Percentiles rank a stretch among this genome's conserved stretches.
phyloP scores from a whole-genome alignment of 2,329 filamentous ascomycete genomes.

The Sphaceloma murrayae region DNA sequence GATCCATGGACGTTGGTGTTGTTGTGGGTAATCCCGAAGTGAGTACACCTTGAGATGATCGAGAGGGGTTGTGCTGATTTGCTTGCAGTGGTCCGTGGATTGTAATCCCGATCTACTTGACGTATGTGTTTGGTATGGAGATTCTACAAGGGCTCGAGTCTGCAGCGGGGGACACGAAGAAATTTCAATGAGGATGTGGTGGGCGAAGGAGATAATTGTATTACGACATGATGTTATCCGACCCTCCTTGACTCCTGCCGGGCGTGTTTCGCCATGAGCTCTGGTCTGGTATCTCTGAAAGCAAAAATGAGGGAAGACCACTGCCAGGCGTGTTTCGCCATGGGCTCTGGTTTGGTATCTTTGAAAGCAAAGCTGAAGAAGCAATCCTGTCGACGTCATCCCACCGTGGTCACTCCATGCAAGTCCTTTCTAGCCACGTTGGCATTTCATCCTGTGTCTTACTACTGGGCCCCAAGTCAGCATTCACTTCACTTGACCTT shows the following conservation, averaged over 20 bases:
- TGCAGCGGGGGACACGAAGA: constrained; percentile 29
- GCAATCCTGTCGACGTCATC: too few relatives aligned
- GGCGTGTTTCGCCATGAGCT: too few relatives aligned
- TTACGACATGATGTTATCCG: constrained; percentile 6
- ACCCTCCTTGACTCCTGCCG: not conserved
- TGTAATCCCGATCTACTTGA: constrained; percentile 53
- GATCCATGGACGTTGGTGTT: constrained; percentile 42
- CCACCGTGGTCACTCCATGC: too few relatives aligned
- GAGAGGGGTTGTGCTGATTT: not conserved
- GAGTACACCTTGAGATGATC: constrained; percentile 25
- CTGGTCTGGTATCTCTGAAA: not conserved
- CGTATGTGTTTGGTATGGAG: constrained; percentile 50
- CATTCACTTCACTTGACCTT: too few relatives aligned
- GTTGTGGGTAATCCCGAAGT: constrained; percentile 60
- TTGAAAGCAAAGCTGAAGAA: not conserved
- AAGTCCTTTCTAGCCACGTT: not conserved
- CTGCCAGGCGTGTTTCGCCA: too few relatives aligned
- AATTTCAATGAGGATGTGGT: constrained; percentile 21
- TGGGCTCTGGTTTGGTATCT: too few relatives aligned
- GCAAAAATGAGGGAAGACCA: not conserved
- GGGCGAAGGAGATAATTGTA: not conserved
- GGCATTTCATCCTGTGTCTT: too few relatives aligned
- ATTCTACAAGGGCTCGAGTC: constrained; percentile 50
- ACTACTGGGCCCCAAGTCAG: too few relatives aligned
- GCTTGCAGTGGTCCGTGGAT: constrained; percentile 52